Percentiles rank a stretch among this genome's conserved stretches.
These are phyloP conservation scores for Melocanna baccifera DNA, from an alignment of 176 grass and related monocot genomes.

Conservation along the genomic window DNA sequence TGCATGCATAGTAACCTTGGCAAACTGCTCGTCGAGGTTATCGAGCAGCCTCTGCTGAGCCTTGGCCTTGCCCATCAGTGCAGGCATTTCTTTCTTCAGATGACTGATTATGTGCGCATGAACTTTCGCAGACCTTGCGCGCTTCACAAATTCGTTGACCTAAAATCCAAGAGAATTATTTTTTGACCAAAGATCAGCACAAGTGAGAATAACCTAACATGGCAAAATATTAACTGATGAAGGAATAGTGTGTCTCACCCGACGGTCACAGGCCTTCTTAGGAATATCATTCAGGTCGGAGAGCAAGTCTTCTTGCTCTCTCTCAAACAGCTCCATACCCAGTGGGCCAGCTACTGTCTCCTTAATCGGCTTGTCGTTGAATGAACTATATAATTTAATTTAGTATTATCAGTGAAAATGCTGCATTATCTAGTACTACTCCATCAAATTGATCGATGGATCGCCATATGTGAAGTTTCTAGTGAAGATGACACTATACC, in stretches of 20 bases:
- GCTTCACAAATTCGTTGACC: slow-evolving; percentile 97
- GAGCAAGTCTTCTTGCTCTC: slow-evolving; percentile 83
- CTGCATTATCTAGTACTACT: not conserved
- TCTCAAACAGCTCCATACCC: slow-evolving; percentile 92
- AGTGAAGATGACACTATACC: slow-evolving; percentile 39
- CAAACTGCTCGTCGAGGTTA: too few relatives aligned
- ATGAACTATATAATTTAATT: slow-evolving; percentile 47
- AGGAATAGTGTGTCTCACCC: too few relatives aligned
- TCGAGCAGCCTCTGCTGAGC: too few relatives aligned
- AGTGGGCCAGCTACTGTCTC: slow-evolving; percentile 67
- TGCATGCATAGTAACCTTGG: too few relatives aligned
- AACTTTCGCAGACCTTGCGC: slow-evolving; percentile 77
- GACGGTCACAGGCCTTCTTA: slow-evolving; percentile 86
- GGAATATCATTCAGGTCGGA: slow-evolving; percentile 87
- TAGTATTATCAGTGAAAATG: not conserved
- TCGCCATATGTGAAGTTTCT: not conserved
- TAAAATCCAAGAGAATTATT: too few relatives aligned
- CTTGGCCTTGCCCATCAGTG: slow-evolving; percentile 93
- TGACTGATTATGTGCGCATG: slow-evolving; percentile 91
- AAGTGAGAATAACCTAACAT: too few relatives aligned
- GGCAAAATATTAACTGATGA: too few relatives aligned
- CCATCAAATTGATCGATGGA: not conserved
- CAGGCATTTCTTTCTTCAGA: slow-evolving; percentile 83
- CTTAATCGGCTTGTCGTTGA: slow-evolving; percentile 88
- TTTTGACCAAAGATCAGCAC: too few relatives aligned